Conservation (phyloP, 148 eudicot genomes). For the Rhododendron vialii region DNA sequence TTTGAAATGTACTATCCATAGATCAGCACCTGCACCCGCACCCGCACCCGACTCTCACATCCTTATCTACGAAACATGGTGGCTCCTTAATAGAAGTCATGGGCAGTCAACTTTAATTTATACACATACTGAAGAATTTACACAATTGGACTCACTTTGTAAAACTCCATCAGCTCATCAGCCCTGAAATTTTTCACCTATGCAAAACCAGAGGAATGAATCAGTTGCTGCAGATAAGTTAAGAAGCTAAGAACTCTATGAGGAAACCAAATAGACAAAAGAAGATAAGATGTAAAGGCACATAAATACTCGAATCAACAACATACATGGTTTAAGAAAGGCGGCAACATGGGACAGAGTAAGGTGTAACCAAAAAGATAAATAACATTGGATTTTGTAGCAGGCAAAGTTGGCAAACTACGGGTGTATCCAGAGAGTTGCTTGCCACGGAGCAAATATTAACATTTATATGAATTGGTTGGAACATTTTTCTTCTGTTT, state of each 20-base stretch:
- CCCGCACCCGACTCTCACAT: neutral
- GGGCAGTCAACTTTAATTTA: neutral
- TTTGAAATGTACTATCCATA: neutral
- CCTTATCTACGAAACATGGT: neutral
- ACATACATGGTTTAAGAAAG: neutral
- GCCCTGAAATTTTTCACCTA: slow-evolving; percentile 74
- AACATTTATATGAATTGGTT: neutral
- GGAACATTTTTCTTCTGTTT: neutral
- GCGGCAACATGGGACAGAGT: neutral
- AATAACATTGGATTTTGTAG: neutral
- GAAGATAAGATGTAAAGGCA: neutral
- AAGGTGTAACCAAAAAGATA: neutral
- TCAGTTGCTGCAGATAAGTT: neutral
- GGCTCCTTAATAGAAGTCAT: neutral
- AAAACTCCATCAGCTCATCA: slow-evolving; percentile 90
- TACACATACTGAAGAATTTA: neutral
- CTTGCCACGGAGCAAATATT: neutral
- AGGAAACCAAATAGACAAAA: neutral
- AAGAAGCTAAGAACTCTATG: neutral
- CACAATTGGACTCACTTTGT: slow-evolving; percentile 48
- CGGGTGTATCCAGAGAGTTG: neutral
- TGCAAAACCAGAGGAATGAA: neutral
- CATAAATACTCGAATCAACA: neutral
- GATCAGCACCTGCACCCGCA: too few species aligned
- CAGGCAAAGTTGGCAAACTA: neutral